A percentile compares a stretch with the other conserved stretches of the same genome.
These are phyloP conservation scores for Taphrina populina DNA, from an alignment of 1,139 yeast genomes.

Conservation along the genomic window DNA sequence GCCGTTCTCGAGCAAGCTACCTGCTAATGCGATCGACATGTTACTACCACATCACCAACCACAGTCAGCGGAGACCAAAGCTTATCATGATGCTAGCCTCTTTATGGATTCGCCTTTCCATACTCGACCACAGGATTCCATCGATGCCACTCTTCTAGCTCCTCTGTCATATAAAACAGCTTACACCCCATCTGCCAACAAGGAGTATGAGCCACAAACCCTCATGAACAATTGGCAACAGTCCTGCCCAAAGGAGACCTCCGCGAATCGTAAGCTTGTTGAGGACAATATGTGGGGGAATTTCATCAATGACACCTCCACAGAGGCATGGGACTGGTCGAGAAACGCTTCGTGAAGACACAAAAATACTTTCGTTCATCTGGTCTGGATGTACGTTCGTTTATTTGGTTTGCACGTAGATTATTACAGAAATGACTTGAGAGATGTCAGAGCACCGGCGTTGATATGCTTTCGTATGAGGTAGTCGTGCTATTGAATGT, in stretches of 20 bases:
- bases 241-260: constrained; percentile 5
- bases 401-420: too few relatives aligned
- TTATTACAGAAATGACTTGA: too few relatives aligned
- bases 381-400: too few relatives aligned
- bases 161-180: constrained; percentile 1
- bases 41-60: constrained; percentile 14
- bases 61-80: neutral
- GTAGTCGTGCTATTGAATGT: too few relatives aligned
- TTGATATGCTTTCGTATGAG: too few relatives aligned
- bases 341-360: too few relatives aligned
- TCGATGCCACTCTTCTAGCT: constrained; percentile 16
- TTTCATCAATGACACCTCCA: constrained; percentile 13
- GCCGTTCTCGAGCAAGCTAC: constrained; percentile 16
- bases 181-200: neutral
- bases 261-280: constrained; percentile 13
- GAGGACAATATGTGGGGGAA: constrained; percentile 28
- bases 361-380: too few relatives aligned
- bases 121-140: constrained; percentile 5
- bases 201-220: constrained; percentile 12
- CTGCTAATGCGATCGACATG: constrained; percentile 22
- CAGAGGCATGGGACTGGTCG: constrained; percentile 25
- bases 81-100: neutral
- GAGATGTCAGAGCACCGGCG: too few relatives aligned
- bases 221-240: constrained; percentile 2
- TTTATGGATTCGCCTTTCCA: constrained; percentile 7